Evolutionary conservation across 441 rosid genomes (phyloP), one percentile per base, ranked within the genome.

Genomic region (Gossypium davidsonii): DNA sequence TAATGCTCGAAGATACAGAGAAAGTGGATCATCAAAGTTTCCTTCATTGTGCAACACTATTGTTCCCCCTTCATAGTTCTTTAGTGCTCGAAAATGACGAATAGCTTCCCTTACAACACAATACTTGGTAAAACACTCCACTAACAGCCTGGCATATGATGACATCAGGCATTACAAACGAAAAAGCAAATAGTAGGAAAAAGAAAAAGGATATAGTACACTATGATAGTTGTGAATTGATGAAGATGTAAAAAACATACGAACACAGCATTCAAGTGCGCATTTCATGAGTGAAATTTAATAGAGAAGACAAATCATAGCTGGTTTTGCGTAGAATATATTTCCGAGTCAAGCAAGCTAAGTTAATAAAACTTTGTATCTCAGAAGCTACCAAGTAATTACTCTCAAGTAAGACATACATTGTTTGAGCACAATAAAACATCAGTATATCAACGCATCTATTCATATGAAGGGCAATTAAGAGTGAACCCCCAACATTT

Each of bases 111-210:
- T 79, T 72, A 91, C 85, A 53, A 87, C 92, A 76, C 93, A 85
- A 63, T 94, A 92, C 82, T 92, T 94, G 67, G 96, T 88, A 84
- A 94, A 94, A 84, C 97, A 94, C 79, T 94, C 99, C 75, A 94
- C 97, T 76, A 94, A 79, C 81, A 92, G 82, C 90, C 99, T 94
- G 89, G 74, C 67, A 79, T 52, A 17, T 56, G 25, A 25, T 71
- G 21, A 15, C 42, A 48, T 78, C 73, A 76, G 61, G 52, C 17
- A 79, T 71, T 64, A 73, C 12, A 37, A 9, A 67, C 48, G 31
- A 49, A 18, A 23, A 14, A 6, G 39, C 17, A 69, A 59, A 70
- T 56, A 67, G 48, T 31, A 62, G 67, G 21, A 34, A 63, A 1
- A 39, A 15, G 28, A 60, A 44, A 44, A 65, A 7, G 20, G 18